Percentiles rank a stretch among this genome's conserved stretches.
Evolutionary conservation across 2,329 filamentous ascomycete genomes (phyloP).

Genomic region (Aspergillus aculeatinus): DNA sequence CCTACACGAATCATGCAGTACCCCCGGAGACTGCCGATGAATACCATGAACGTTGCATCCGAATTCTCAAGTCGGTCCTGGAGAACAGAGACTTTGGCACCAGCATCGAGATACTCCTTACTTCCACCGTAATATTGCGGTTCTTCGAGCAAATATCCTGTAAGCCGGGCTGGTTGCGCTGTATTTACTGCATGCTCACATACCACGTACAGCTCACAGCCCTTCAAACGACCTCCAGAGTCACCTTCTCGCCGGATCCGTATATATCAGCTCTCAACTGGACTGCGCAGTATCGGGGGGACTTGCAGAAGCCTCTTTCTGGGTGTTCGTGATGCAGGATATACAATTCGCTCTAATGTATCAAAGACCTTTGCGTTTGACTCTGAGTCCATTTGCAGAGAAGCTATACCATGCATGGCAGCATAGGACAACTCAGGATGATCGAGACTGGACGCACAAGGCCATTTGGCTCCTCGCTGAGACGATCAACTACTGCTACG

Average conservation of each 20-base stretch:
- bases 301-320: slow-evolving; percentile 36
- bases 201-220: slow-evolving; percentile 24
- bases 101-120: slow-evolving; percentile 34
- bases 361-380: slow-evolving; percentile 32
- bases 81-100: slow-evolving; percentile 32
- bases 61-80: slow-evolving; percentile 34
- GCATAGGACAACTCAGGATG: slow-evolving; percentile 23
- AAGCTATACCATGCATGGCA: slow-evolving; percentile 31
- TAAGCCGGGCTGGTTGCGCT: slow-evolving; percentile 14
- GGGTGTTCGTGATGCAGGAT: slow-evolving; percentile 38
- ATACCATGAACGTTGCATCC: slow-evolving; percentile 38
- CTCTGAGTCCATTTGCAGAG: slow-evolving; percentile 33
- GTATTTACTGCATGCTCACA: slow-evolving; percentile 12
- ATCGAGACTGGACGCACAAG: slow-evolving; percentile 35
- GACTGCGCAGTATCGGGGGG: slow-evolving; percentile 34
- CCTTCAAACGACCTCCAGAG: slow-evolving; percentile 36
- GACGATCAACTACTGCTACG: slow-evolving; percentile 35
- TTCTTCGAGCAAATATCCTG: slow-evolving; percentile 39
- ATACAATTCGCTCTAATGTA: slow-evolving; percentile 36
- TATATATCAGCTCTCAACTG: slow-evolving; percentile 36
- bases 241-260: slow-evolving; percentile 36
- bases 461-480: slow-evolving; percentile 37
- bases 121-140: slow-evolving; percentile 36
- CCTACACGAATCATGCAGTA: slow-evolving; percentile 30
- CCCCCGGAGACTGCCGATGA: slow-evolving; percentile 30